Base-by-base conservation (phyloP, 768 basidiomycete genomes). In the Gloeostereum incarnatum region DNA sequence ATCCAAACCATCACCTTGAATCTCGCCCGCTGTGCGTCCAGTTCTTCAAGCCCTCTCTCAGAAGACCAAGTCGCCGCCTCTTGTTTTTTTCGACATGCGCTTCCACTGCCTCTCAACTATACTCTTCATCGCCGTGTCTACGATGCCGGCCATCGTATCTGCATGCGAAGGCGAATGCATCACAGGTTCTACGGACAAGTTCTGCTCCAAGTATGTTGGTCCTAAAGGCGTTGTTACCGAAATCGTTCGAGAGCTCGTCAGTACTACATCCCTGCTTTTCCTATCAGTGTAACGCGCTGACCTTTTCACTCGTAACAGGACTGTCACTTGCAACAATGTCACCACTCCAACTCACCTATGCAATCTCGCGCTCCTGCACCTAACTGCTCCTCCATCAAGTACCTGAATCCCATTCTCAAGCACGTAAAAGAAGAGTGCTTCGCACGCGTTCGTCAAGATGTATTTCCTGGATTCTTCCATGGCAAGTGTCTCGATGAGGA, bases 131-230 rank as follows among this genome's bases (percentile, higher is more conserved):
- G 23, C 22, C 21, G 35, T 60, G 38, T 41, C 52, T 11, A 25
- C 51, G 14, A 46, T 56, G 48, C 62, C 67, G 31, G 50, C 57
- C 49, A 50, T 61, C 29, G 66, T 71, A 41, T 49, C 51, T 25
- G 75, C 76, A 20, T 88, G 84, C 53, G 84, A 87, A 63, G 78
- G 75, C 17, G 71, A 75, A 21, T 86, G 84, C 51, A 81, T 78
- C 40, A 55, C 58, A 13, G 66, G 58, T n/a, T 71, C 77, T 45
- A 81, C 80, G 11, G 63, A 68, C 29, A 68, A 71, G 20, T 75
- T 72, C 42, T 46, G 74, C 34, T 53, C 54, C 11, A 73, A 74
- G 52, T 80, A 80, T 44, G 56, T n/a, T n/a, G n/a, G n/a, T n/a
- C n/a, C n/a, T n/a, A n/a, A 64, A 0, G 18, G 9, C 8, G 26